Percentiles rank a stretch among this genome's conserved stretches.
Conservation (phyloP, 108 stramenopile genomes). For the Fistulifera pelliculosa region DNA sequence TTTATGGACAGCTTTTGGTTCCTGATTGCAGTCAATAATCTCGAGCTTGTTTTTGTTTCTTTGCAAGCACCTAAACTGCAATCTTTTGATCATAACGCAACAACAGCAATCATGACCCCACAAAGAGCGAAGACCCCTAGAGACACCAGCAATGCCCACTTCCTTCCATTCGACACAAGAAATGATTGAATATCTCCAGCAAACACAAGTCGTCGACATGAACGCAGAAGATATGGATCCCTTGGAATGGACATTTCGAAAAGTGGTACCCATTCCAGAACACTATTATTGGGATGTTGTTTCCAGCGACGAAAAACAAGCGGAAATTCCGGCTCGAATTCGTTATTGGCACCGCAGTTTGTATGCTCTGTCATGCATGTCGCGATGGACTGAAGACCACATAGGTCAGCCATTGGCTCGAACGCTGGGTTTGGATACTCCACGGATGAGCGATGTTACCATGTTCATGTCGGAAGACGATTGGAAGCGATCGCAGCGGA, state of each 20-base stretch:
- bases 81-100: no score
- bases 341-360: constrained; percentile 47
- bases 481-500: constrained; percentile 15
- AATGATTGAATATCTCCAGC: not conserved
- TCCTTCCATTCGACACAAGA: not conserved
- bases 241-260: constrained; percentile 48
- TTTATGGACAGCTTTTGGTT: no score
- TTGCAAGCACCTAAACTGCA: no score
- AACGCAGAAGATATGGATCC: constrained; percentile 46
- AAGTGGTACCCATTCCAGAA: constrained; percentile 41
- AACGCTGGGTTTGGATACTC: constrained; percentile 25
- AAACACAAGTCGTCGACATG: constrained; percentile 33
- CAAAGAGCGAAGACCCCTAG: no score
- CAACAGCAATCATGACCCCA: no score
- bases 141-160: no score
- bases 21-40: no score
- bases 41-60: no score
- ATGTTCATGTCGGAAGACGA: constrained; percentile 41
- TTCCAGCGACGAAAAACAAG: constrained; percentile 5
- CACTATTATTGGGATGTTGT: constrained; percentile 41
- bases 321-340: constrained; percentile 23
- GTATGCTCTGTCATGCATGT: constrained; percentile 13
- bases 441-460: constrained; percentile 45
- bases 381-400: constrained; percentile 20
- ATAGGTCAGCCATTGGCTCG: constrained; percentile 35